Conservation (phyloP, 2,329 filamentous ascomycete genomes). For the Cordyceps pruinosa region DNA sequence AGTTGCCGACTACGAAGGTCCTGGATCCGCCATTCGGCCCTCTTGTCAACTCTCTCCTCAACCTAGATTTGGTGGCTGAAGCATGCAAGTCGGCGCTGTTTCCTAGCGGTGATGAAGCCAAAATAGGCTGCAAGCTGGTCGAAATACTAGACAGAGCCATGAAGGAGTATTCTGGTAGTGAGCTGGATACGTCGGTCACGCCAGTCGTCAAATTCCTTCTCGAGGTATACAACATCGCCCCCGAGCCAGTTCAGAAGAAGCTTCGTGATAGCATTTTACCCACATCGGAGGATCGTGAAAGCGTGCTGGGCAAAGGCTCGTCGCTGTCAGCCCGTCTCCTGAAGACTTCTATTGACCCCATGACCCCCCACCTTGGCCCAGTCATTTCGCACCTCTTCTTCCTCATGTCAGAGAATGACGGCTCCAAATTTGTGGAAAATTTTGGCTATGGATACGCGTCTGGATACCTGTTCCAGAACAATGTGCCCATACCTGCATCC, state of each 20-base stretch:
- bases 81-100: constrained; percentile 54
- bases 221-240: constrained; percentile 62
- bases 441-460: constrained; percentile 93
- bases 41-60: constrained; percentile 74
- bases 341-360: constrained; percentile 66
- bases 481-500: constrained; percentile 67
- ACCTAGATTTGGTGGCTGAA: constrained; percentile 60
- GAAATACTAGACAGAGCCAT: constrained; percentile 63
- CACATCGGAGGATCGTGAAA: constrained; percentile 64
- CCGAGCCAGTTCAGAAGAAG: constrained; percentile 49
- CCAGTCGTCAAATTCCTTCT: constrained; percentile 70
- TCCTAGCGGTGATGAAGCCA: constrained; percentile 53
- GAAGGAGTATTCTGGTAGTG: constrained; percentile 53
- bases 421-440: constrained; percentile 75
- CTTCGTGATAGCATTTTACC: constrained; percentile 69
- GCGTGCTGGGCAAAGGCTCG: constrained; percentile 68
- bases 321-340: constrained; percentile 72
- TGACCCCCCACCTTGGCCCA: constrained; percentile 64
- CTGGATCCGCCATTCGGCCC: constrained; percentile 65
- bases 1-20: constrained; percentile 55
- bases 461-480: constrained; percentile 79
- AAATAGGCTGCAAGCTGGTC: constrained; percentile 58
- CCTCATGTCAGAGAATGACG: constrained; percentile 75
- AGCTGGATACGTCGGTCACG: constrained; percentile 66
- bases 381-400: constrained; percentile 76